A percentile compares a stretch with the other conserved stretches of the same genome.
phyloP scores from a whole-genome alignment of 176 grass and related monocot genomes.

The Oryza brachyantha region DNA sequence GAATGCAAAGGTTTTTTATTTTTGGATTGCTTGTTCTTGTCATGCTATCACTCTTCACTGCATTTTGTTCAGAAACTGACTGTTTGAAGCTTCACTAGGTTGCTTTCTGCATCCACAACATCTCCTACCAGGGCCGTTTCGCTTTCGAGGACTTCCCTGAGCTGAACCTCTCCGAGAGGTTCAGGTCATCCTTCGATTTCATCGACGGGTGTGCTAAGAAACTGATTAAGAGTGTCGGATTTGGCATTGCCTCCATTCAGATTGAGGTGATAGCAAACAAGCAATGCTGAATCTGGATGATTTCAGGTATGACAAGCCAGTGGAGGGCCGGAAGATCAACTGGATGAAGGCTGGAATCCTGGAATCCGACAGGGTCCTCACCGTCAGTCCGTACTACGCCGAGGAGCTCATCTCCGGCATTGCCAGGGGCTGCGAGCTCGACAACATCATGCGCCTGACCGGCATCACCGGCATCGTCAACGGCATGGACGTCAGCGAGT shows the following conservation, averaged over 20 bases:
- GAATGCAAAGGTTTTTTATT: slow-evolving; percentile 68
- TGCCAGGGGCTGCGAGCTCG: slow-evolving; percentile 77
- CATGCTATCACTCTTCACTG: background rate
- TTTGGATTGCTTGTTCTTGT: background rate
- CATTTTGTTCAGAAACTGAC: slow-evolving; percentile 17
- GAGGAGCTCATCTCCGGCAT: slow-evolving; percentile 81
- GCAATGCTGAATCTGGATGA: background rate
- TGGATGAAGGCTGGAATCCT: slow-evolving; percentile 93
- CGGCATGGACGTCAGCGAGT: slow-evolving; percentile 94
- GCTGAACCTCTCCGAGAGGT: slow-evolving; percentile 73
- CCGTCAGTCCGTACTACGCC: slow-evolving; percentile 86
- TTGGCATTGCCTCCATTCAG: background rate
- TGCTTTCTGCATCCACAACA: slow-evolving; percentile 98
- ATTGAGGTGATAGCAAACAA: background rate
- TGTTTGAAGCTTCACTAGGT: slow-evolving; percentile 40
- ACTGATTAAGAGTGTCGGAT: no score
- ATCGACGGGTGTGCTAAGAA: slow-evolving; percentile 73
- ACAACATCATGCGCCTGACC: slow-evolving; percentile 55
- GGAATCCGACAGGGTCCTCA: slow-evolving; percentile 61
- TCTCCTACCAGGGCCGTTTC: slow-evolving; percentile 88
- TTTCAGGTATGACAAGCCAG: slow-evolving; percentile 76
- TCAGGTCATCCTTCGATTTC: slow-evolving; percentile 30
- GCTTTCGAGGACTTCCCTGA: slow-evolving; percentile 39
- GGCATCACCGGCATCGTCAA: slow-evolving; percentile 79
- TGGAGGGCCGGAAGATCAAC: slow-evolving; percentile 90